These are phyloP conservation scores for Datura wrightii DNA, from an alignment of 257 asterid species.

Conservation along the genomic window DNA sequence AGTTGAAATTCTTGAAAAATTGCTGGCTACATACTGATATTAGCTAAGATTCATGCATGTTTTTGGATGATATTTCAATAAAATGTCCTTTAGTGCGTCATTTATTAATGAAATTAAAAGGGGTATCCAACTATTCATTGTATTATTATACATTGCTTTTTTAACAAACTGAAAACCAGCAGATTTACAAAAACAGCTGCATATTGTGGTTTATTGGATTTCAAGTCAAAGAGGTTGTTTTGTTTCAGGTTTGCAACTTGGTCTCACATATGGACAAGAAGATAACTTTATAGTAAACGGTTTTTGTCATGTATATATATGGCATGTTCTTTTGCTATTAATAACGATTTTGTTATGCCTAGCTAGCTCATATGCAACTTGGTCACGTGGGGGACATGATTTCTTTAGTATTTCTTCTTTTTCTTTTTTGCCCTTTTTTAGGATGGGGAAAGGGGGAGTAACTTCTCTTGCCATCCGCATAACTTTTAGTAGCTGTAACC, in stretches of 20 bases:
- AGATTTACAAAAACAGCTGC: not conserved
- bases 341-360: not conserved
- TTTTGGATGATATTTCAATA: not conserved
- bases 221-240: not conserved
- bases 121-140: not conserved
- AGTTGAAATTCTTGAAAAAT: not conserved
- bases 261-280: not conserved
- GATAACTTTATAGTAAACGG: not conserved
- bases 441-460: not conserved
- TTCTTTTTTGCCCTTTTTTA: not conserved
- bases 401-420: not conserved
- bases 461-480: not conserved
- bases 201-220: not conserved
- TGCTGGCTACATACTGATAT: not conserved
- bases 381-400: not conserved
- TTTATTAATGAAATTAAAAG: not conserved
- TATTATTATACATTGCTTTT: not conserved
- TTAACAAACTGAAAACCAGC: not conserved
- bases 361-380: not conserved
- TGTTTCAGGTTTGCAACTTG: slow-evolving; percentile 7
- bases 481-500: not conserved
- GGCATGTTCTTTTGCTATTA: slow-evolving; percentile 1
- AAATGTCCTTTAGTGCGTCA: not conserved
- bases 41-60: not conserved
- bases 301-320: not conserved